Evolutionary conservation across 2,329 filamentous ascomycete genomes (phyloP).

Genomic region (Thelonectria discophora): DNA sequence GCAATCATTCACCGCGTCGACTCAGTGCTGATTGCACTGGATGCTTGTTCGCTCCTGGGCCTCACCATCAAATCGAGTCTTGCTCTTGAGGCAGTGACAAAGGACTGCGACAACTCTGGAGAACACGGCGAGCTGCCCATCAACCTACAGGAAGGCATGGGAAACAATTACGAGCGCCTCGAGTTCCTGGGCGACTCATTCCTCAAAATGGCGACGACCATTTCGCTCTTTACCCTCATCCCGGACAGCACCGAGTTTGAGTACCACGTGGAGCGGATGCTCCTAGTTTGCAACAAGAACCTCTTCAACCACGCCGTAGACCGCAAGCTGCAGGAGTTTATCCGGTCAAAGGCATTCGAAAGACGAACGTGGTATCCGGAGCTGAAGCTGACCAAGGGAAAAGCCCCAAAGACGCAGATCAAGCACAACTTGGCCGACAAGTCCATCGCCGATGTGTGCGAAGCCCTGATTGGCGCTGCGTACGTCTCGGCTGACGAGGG

Average conservation of each 20-base stretch:
- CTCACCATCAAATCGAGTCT: constrained; percentile 72
- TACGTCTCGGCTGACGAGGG: constrained; percentile 60
- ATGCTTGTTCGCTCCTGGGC: constrained; percentile 73
- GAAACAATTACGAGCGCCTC: constrained; percentile 91
- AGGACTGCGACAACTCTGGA: constrained; percentile 86
- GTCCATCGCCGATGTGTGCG: constrained; percentile 91
- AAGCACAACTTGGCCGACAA: constrained; percentile 83
- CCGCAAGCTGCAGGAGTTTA: constrained; percentile 73
- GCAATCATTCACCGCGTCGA: constrained; percentile 87
- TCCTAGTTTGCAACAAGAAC: constrained; percentile 90
- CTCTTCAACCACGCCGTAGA: constrained; percentile 80
- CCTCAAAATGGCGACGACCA: constrained; percentile 93
- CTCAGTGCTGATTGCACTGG: constrained; percentile 79
- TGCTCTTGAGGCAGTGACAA: constrained; percentile 90
- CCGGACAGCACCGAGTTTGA: constrained; percentile 84
- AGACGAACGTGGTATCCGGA: constrained; percentile 90
- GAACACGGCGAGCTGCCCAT: constrained; percentile 74
- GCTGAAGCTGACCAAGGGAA: constrained; percentile 77
- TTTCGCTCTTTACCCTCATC: constrained; percentile 80
- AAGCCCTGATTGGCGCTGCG: constrained; percentile 91
- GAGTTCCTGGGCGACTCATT: constrained; percentile 95
- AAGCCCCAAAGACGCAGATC: constrained; percentile 57
- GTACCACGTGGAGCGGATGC: constrained; percentile 91
- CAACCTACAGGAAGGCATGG: constrained; percentile 86
- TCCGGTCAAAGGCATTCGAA: constrained; percentile 85